A percentile compares a stretch with the other conserved stretches of the same genome.
Conservation (phyloP, 2,329 filamentous ascomycete species). For the Aspergillus sp. region DNA sequence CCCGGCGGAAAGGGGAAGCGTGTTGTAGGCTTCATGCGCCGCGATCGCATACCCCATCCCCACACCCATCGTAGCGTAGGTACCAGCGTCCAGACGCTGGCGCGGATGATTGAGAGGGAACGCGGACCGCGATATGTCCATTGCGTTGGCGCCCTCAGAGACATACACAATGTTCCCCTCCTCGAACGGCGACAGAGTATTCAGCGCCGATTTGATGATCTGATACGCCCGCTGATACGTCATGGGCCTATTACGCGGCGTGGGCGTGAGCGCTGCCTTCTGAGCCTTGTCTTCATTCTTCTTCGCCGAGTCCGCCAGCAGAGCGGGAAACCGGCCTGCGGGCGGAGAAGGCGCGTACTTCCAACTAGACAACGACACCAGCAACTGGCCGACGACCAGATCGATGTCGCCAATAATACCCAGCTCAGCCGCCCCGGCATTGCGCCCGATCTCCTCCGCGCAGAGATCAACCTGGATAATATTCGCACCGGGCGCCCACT, state of each 20-base stretch:
- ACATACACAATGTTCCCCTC: conserved; percentile 46
- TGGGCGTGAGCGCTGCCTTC: conserved; percentile 32
- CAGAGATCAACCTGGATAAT: conserved; percentile 49
- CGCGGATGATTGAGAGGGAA: conserved; percentile 48
- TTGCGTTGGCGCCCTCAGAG: conserved; percentile 51
- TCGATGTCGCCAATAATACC: conserved; percentile 45
- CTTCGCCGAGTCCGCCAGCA: conserved; percentile 20
- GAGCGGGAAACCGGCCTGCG: conserved; percentile 18
- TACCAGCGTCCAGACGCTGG: conserved; percentile 49
- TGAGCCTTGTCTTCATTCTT: conserved; percentile 42
- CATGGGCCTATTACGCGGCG: conserved; percentile 29
- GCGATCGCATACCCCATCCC: conserved; percentile 50
- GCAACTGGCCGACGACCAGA: conserved; percentile 41
- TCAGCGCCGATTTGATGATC: conserved; percentile 43
- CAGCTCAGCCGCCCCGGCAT: conserved; percentile 39
- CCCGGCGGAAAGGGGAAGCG: conserved; percentile 28
- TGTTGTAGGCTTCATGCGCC: conserved; percentile 47
- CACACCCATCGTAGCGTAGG: conserved; percentile 52
- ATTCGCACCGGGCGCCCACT: conserved; percentile 42
- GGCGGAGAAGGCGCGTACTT: conserved; percentile 30
- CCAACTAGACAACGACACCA: conserved; percentile 35
- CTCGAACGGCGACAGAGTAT: conserved; percentile 36
- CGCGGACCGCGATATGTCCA: conserved; percentile 50
- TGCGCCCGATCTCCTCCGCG: conserved; percentile 46
- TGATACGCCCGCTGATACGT: conserved; percentile 45